Evolutionary conservation across 768 basidiomycete genomes (phyloP).

Genomic region (Auricularia sp.): DNA sequence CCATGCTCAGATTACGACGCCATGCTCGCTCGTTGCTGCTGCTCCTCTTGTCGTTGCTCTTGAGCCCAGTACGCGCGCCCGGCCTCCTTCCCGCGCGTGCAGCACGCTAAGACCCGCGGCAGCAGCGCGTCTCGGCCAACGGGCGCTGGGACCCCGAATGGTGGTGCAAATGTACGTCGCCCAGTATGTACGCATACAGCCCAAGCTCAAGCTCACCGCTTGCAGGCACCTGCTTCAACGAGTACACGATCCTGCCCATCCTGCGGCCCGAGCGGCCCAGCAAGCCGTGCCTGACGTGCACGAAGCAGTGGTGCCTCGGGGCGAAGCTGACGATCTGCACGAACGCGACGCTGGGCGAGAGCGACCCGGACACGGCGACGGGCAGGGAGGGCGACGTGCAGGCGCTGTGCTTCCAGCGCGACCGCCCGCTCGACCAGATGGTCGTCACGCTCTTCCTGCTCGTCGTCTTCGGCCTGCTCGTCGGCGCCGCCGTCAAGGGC

Average conservation of each 20-base stretch:
- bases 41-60: too few relatives aligned
- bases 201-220: not conserved
- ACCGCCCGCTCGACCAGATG: constrained; percentile 90
- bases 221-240: constrained; percentile 84
- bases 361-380: constrained; percentile 85
- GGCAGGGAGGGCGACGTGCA: constrained; percentile 95
- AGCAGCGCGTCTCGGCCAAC: too few relatives aligned
- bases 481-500: constrained; percentile 76
- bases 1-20: too few relatives aligned
- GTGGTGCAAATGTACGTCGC: constrained; percentile 72
- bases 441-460: constrained; percentile 87
- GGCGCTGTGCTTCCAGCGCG: constrained; percentile 91
- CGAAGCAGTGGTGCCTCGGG: constrained; percentile 91
- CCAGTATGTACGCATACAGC: not conserved
- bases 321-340: constrained; percentile 80
- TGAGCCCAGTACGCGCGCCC: too few relatives aligned
- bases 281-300: constrained; percentile 88
- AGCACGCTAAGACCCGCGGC: too few relatives aligned
- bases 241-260: constrained; percentile 77
- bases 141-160: not conserved
- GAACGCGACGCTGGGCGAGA: constrained; percentile 73
- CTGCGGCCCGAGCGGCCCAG: constrained; percentile 73
- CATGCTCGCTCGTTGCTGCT: too few relatives aligned
- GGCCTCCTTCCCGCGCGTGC: too few relatives aligned
- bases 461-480: constrained; percentile 74